Base-by-base conservation (phyloP, 2,329 filamentous ascomycete species). In the Aureobasidium sp. region DNA sequence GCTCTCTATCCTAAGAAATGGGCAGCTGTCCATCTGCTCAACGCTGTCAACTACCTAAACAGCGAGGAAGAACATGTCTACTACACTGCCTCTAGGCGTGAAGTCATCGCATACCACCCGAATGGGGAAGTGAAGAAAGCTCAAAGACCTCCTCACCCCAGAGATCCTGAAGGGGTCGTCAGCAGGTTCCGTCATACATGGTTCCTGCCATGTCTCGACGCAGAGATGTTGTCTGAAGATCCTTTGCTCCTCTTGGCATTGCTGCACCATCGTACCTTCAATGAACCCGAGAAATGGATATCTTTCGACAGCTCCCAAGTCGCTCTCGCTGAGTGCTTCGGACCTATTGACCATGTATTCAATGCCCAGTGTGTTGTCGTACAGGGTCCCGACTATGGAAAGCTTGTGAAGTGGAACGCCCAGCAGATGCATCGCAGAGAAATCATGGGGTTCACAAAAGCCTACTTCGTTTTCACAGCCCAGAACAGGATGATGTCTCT, bases 191-290 rank as follows among this genome's bases (percentile, higher is more conserved):
- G 51, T 21, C 21, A 21, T 21, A 21, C 21, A 21, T 51, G 58
- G 10, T 58, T 66, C 51, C 8, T 64, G n/a, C 62, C 64, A 5
- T 65, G 63, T 27, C 59, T 68, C 3, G 59, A 63, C 54, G n/a
- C 61, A 0, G 55, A 62, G 10, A 61, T 51, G 10, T 21, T 68
- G 10, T 59, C 63, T 27, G 29, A 65, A 6, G 58, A 60, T 39
- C 27, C 45, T 14, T 45, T 16, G 5, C 30, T 51, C 11, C 42
- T 68, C 3, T 39, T 68, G 2, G 61, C 61, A 2, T 51, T 68
- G 4, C 30, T 68, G 6, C 61, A 63, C 34, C 42, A 65, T 27
- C 63, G 65, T 16, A 61, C 64, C 3, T 21, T 45, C 9, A 59
- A 14, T 7, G 16, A 44, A 4, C 59, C 64, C 1, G 32, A 49